phyloP scores from a whole-genome alignment of 805 yeast genomes.

The Kuraishia hungarica region DNA sequence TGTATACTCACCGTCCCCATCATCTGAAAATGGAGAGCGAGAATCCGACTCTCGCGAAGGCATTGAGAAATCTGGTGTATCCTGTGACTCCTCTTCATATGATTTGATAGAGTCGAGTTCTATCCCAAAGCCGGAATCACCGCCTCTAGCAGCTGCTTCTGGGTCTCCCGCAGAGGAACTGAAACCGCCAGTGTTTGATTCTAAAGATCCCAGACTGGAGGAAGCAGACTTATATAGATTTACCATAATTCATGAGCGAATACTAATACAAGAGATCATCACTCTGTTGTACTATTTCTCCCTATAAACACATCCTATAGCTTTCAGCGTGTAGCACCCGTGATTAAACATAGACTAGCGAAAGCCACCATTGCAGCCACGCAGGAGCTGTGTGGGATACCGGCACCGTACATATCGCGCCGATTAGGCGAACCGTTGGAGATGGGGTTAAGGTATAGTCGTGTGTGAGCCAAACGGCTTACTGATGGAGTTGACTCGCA shows the following conservation, averaged over 20 bases:
- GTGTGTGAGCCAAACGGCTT: no score
- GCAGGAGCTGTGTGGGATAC: neutral
- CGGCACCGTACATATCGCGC: neutral
- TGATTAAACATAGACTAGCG: slow-evolving; percentile 8
- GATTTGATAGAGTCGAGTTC: neutral
- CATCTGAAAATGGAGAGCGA: neutral
- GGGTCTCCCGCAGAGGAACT: neutral
- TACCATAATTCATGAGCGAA: neutral
- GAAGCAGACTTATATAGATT: neutral
- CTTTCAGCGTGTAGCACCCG: no score
- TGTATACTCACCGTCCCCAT: neutral
- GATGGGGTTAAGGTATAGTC: no score
- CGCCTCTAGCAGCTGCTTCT: neutral
- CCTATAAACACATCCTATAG: no score
- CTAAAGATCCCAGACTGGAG: neutral
- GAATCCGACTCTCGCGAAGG: neutral
- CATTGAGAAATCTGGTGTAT: neutral
- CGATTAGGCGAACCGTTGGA: no score
- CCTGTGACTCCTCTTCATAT: neutral
- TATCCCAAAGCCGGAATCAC: neutral
- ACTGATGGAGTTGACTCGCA: no score
- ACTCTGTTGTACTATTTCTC: no score
- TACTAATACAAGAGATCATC: no score
- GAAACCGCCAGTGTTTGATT: neutral
- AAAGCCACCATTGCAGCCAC: neutral